Conservation (phyloP, 1,139 yeast genomes). For the Geotrichum restrictum region DNA sequence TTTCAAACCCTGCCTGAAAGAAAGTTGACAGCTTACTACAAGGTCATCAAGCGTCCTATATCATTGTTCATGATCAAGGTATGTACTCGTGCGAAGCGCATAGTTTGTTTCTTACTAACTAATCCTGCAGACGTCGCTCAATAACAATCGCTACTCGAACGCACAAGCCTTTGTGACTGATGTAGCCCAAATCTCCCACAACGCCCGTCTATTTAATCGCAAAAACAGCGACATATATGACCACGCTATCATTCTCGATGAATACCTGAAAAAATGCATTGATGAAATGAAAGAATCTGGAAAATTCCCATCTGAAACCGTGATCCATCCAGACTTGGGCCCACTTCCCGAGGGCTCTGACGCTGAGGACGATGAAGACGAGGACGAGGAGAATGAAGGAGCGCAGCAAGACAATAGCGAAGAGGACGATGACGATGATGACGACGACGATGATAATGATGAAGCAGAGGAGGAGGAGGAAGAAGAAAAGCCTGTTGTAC, state of each 20-base stretch:
- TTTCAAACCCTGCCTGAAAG: constrained; percentile 48
- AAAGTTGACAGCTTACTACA: constrained; percentile 45
- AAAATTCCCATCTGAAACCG: constrained; percentile 42
- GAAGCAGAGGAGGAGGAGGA: constrained; percentile 36
- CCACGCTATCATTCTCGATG: constrained; percentile 69
- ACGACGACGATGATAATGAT: constrained; percentile 27
- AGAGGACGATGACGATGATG: constrained; percentile 30
- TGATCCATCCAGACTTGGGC: constrained; percentile 64
- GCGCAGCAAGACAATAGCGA: constrained; percentile 36
- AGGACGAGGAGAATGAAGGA: constrained; percentile 33
- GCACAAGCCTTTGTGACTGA: constrained; percentile 72
- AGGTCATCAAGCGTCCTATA: constrained; percentile 47
- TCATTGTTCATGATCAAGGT: constrained; percentile 44
- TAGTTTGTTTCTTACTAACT: constrained; percentile 5
- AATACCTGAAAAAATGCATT: constrained; percentile 52
- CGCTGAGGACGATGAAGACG: constrained; percentile 25
- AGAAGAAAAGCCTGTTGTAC: constrained; percentile 42
- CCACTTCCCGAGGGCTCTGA: constrained; percentile 50
- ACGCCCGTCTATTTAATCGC: constrained; percentile 79
- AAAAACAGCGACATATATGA: constrained; percentile 62
- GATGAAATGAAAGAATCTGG: constrained; percentile 50
- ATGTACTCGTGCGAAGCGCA: constrained; percentile 24
- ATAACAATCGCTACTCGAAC: constrained; percentile 50
- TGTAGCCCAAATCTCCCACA: constrained; percentile 80
- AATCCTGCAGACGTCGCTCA: constrained; percentile 41